Percentiles rank a stretch among this genome's conserved stretches.
Evolutionary conservation across 352 stramenopile species (phyloP).

Genomic region (Phytophthora syringae): DNA sequence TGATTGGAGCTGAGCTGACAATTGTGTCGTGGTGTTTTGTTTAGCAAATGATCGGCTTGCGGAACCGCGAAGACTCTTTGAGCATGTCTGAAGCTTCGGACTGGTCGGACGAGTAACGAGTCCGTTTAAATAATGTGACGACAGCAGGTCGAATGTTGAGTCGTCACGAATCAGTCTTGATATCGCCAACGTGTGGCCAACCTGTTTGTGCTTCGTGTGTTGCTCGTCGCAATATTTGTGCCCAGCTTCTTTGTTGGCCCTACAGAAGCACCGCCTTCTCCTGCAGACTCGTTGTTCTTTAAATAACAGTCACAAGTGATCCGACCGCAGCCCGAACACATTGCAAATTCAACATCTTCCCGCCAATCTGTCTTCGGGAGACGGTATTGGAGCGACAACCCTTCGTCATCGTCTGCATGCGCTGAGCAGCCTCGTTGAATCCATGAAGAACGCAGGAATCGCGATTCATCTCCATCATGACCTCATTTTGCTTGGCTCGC

Average conservation of each 20-base stretch:
- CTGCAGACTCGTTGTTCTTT: constrained; percentile 10
- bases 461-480: constrained; percentile 52
- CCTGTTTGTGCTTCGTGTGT: constrained; percentile 34
- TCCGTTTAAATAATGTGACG: constrained; percentile 19
- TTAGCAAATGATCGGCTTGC: constrained; percentile 88
- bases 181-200: constrained; percentile 44
- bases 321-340: constrained; percentile 57
- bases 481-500: constrained; percentile 49
- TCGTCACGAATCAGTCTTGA: constrained; percentile 33
- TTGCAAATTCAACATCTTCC: constrained; percentile 43
- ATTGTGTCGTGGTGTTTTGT: constrained; percentile 18
- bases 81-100: constrained; percentile 88
- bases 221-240: constrained; percentile 20
- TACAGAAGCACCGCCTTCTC: neutral
- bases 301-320: constrained; percentile 64
- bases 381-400: constrained; percentile 66
- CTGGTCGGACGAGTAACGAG: constrained; percentile 86
- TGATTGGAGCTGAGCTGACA: constrained; percentile 2
- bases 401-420: constrained; percentile 60
- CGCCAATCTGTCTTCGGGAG: constrained; percentile 65
- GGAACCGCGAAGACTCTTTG: constrained; percentile 76
- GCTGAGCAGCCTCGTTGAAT: constrained; percentile 58
- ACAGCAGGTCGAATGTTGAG: constrained; percentile 21
- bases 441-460: constrained; percentile 46
- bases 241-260: constrained; percentile 14